phyloP scores from a whole-genome alignment of 805 yeast species.

The Kurtzmaniella cleridarum region DNA sequence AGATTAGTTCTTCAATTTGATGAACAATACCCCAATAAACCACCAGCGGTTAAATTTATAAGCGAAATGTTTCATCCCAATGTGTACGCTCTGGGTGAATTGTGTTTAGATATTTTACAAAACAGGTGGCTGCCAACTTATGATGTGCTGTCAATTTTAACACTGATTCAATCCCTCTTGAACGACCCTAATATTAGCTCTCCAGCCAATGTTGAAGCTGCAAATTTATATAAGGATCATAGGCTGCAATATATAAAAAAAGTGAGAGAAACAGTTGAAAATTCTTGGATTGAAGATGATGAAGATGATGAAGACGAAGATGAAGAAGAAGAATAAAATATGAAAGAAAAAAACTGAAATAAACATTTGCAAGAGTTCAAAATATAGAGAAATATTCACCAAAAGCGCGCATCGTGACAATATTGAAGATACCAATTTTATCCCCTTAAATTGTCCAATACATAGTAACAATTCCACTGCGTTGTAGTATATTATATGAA shows the following conservation, averaged over 20 bases:
- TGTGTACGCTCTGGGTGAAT: slow-evolving; percentile 91
- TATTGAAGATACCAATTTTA: no score
- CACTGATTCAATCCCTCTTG: slow-evolving; percentile 84
- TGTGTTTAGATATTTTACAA: slow-evolving; percentile 92
- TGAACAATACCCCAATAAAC: slow-evolving; percentile 96
- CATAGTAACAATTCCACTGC: no score
- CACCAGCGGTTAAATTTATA: slow-evolving; percentile 86
- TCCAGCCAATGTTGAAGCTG: slow-evolving; percentile 98
- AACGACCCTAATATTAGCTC: slow-evolving; percentile 96
- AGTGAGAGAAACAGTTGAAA: slow-evolving; percentile 92
- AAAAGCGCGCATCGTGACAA: no score
- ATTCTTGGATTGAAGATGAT: slow-evolving; percentile 84
- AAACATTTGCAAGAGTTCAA: no score
- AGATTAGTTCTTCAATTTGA: slow-evolving; percentile 81
- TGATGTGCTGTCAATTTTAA: slow-evolving; percentile 91
- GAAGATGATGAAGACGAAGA: slow-evolving; percentile 51
- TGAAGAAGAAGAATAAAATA: slow-evolving; percentile 16
- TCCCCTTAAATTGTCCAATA: no score
- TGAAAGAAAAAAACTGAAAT: no score
- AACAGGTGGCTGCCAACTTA: slow-evolving; percentile 98
- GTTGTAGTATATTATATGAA: no score
- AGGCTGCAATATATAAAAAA: slow-evolving; percentile 86
- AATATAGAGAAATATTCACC: no score
- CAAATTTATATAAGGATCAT: slow-evolving; percentile 91
- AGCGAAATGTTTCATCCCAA: slow-evolving; percentile 98